Percentiles rank a stretch among this genome's conserved stretches.
Conservation (phyloP, 768 basidiomycete species). For the Lentinula edodes region DNA sequence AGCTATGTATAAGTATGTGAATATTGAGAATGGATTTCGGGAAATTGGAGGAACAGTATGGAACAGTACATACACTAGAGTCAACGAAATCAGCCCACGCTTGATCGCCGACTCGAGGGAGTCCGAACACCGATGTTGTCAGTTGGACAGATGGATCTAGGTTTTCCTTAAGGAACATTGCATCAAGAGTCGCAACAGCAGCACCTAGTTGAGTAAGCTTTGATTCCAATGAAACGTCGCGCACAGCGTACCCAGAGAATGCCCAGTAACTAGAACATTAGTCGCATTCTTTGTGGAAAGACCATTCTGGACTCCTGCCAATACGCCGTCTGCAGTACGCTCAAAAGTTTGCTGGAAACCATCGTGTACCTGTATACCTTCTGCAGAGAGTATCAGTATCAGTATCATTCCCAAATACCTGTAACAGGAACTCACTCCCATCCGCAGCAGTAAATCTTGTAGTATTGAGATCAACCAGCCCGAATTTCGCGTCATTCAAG, state of each 20-base stretch:
- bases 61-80: conserved; percentile 16
- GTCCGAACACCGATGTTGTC: conserved; percentile 32
- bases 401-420: background rate
- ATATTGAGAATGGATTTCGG: background rate
- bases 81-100: conserved; percentile 39
- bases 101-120: conserved; percentile 40
- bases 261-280: conserved; percentile 34
- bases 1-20: conserved; percentile 15
- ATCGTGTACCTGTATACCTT: conserved; percentile 27
- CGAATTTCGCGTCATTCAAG: conserved; percentile 28
- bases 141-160: conserved; percentile 28
- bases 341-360: conserved; percentile 36
- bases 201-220: conserved; percentile 22
- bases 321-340: conserved; percentile 29
- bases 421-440: conserved; percentile 13
- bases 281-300: conserved; percentile 21
- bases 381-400: conserved; percentile 11
- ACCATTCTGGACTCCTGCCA: conserved; percentile 23
- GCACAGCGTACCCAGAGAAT: conserved; percentile 30
- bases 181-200: conserved; percentile 41
- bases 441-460: conserved; percentile 23
- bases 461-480: conserved; percentile 20
- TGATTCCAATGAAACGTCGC: background rate
- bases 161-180: conserved; percentile 30
- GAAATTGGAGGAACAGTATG: background rate